Percentiles rank a stretch among this genome's conserved stretches.
phyloP scores from a whole-genome alignment of 2,329 filamentous ascomycete species.

The Rhytidhysteron rufulum region DNA sequence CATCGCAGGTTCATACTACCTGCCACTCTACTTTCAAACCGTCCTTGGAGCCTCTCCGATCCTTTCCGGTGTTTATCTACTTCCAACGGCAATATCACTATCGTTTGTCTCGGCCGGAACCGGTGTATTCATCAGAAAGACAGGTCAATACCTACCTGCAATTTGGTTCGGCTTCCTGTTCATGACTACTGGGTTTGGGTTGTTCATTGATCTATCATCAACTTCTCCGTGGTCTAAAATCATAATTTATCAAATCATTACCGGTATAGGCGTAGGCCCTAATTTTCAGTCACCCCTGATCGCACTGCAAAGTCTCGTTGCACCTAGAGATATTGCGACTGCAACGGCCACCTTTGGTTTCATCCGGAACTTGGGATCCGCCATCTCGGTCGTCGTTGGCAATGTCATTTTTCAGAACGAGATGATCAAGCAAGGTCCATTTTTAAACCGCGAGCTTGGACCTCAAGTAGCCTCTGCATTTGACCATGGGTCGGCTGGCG shows the following conservation, averaged over 20 bases:
- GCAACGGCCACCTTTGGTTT: conserved; percentile 66
- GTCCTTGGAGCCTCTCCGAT: conserved; percentile 66
- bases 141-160: conserved; percentile 40
- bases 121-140: conserved; percentile 50
- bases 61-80: conserved; percentile 68
- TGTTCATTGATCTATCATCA: conserved; percentile 33
- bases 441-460: conserved; percentile 50
- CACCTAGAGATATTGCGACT: conserved; percentile 61
- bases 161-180: conserved; percentile 35
- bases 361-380: conserved; percentile 64
- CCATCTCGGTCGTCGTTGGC: conserved; percentile 67
- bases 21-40: conserved; percentile 82
- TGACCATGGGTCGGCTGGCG: conserved; percentile 57
- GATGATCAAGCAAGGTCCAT: conserved; percentile 56
- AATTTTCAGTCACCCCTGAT: conserved; percentile 68
- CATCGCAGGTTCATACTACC: conserved; percentile 73
- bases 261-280: conserved; percentile 52
- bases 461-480: conserved; percentile 50
- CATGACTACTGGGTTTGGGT: conserved; percentile 36
- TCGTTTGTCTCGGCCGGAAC: conserved; percentile 59
- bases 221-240: conserved; percentile 36
- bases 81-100: conserved; percentile 66
- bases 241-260: conserved; percentile 37
- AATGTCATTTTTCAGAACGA: conserved; percentile 77
- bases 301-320: conserved; percentile 61